Evolutionary conservation across 805 yeast species (phyloP), one percentile per base, ranked within the genome.

Genomic region (Candida silvatica): DNA sequence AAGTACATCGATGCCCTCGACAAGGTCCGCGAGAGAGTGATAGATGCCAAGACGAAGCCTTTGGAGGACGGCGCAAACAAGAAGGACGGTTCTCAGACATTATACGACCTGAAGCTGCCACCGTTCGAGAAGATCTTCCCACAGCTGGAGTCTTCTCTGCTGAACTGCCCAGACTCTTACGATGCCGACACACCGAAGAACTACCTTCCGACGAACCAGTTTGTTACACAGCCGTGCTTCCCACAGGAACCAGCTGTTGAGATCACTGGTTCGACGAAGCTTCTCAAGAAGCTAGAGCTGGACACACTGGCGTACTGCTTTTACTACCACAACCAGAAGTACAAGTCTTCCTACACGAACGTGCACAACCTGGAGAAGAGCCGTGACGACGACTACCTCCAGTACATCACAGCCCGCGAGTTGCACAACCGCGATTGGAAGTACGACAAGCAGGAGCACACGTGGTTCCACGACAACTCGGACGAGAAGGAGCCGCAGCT

Each of bases 251-350:
- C 88, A 22, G 67, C 77, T 58, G 74, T 75, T 38, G 83, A 76
- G 51, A 59, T 66, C n/a, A 62, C 73, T 36, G 80, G 76, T 34
- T 75, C 78, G 42, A 66, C 77, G 12, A 64, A 66, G 35, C 58
- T 82, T 28, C 66, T 84, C 59, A 64, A 71, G 19, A 85, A 80
- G 48, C 72, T 90, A 48, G 94, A 86, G 50, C 65, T 77, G 22
- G 96, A 87, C 51, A 90, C 97, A 2, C 60, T 92, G 45, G 88
- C 90, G 46, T 92, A 84, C 66, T 82, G 90, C 34, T 92, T 92
- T 60, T 92, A 92, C 62, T 92, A 87, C 57, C 73, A 78, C 45
- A 71, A 63, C 34, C 44, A 39, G 26, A 50, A 42, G 31, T 50
- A 46, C 35, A 40, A 46, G 24, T 47, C 53, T 1, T 37, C 44